Conservation (phyloP, 148 eudicot species). For the Camellia japonica region DNA sequence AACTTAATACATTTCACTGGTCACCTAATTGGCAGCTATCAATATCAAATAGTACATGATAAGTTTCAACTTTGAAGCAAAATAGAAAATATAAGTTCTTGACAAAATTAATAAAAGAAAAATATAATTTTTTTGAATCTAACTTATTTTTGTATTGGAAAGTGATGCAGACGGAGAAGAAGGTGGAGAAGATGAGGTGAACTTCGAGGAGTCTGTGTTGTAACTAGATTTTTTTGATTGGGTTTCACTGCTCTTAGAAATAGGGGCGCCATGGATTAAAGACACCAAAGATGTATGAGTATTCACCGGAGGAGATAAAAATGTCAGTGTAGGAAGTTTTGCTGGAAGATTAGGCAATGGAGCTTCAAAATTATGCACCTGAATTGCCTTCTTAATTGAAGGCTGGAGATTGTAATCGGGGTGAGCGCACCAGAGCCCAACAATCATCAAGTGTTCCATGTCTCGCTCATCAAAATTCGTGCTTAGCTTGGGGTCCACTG, state of each 20-base stretch:
- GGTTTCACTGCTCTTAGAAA: neutral
- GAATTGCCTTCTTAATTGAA: constrained; percentile 24
- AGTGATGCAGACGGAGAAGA: neutral
- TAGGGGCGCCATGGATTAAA: neutral
- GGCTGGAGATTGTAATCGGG: constrained; percentile 25
- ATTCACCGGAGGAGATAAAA: neutral
- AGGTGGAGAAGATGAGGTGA: neutral
- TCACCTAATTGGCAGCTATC: too few relatives aligned
- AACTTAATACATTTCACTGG: too few relatives aligned
- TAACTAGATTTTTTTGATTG: neutral
- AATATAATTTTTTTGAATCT: too few relatives aligned
- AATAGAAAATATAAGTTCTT: too few relatives aligned
- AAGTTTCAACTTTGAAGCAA: too few relatives aligned
- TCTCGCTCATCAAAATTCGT: constrained; percentile 21
- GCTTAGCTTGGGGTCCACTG: constrained; percentile 10
- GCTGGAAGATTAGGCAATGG: constrained; percentile 23
- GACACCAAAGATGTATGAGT: neutral
- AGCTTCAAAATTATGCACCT: constrained; percentile 25
- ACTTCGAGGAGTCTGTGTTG: constrained; percentile 12
- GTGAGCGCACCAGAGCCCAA: constrained; percentile 35
- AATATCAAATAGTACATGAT: too few relatives aligned
- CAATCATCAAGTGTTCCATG: constrained; percentile 15
- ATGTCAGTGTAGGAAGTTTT: constrained; percentile 12
- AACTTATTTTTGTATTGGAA: too few relatives aligned
- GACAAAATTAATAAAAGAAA: too few relatives aligned